Conservation (phyloP, 495 filamentous ascomycete species). For the Staphylotrichum longicolle region DNA sequence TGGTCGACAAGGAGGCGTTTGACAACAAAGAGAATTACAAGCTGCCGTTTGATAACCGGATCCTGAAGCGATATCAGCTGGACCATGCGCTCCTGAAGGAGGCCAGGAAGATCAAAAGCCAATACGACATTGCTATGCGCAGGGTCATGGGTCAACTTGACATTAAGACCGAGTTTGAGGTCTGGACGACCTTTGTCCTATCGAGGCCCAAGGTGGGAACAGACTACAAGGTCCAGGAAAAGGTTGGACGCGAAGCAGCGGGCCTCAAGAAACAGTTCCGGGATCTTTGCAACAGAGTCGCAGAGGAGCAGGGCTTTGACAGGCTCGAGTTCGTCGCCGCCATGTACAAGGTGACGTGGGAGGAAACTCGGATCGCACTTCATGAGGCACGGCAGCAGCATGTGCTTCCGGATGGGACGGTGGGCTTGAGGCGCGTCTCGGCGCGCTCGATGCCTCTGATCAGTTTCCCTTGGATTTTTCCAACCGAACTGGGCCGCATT, state of each 20-base stretch:
- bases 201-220: constrained; percentile 60
- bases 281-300: constrained; percentile 59
- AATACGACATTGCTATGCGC: constrained; percentile 75
- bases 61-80: constrained; percentile 63
- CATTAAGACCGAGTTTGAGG: constrained; percentile 86
- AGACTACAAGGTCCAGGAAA: constrained; percentile 86
- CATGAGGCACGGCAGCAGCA: constrained; percentile 42
- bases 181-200: constrained; percentile 82
- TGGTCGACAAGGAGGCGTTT: constrained; percentile 45
- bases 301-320: constrained; percentile 58
- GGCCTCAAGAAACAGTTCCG: constrained; percentile 66
- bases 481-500: constrained; percentile 67
- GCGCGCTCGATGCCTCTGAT: constrained; percentile 70
- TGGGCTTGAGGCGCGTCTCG: constrained; percentile 37
- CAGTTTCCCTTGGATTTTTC: constrained; percentile 91
- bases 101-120: constrained; percentile 64
- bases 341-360: constrained; percentile 79
- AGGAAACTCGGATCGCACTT: constrained; percentile 61
- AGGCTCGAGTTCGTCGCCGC: constrained; percentile 70
- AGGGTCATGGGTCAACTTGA: constrained; percentile 84
- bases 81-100: constrained; percentile 52
- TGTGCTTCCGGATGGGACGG: constrained; percentile 36
- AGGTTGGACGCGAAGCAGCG: constrained; percentile 63
- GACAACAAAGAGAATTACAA: constrained; percentile 70
- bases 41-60: constrained; percentile 70